These are phyloP conservation scores for Boletus patriciae DNA, from an alignment of 768 basidiomycete genomes.

Conservation along the genomic window DNA sequence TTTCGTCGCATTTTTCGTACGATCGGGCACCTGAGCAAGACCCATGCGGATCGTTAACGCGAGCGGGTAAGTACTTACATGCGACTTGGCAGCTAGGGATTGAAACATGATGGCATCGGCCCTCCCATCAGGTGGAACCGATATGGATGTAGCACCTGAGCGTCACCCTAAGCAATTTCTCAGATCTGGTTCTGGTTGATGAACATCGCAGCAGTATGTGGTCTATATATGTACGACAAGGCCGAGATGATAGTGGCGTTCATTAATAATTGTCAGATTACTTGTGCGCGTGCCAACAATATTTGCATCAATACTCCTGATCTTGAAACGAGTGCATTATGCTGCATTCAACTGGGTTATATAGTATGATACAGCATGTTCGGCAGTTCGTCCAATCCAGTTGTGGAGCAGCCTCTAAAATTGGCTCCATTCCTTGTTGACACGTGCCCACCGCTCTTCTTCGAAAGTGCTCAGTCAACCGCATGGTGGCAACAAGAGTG, in stretches of 20 bases:
- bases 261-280: too few relatives aligned
- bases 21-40: background rate
- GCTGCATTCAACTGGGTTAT: too few relatives aligned
- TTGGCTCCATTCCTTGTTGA: background rate
- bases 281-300: too few relatives aligned
- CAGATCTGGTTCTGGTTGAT: background rate
- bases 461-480: background rate
- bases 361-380: background rate
- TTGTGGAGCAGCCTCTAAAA: background rate
- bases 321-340: too few relatives aligned
- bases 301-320: too few relatives aligned
- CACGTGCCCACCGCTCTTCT: too few relatives aligned
- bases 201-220: background rate
- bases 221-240: background rate
- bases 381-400: background rate
- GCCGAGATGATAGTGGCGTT: too few relatives aligned
- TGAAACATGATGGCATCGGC: background rate
- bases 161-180: too few relatives aligned
- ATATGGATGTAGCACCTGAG: background rate
- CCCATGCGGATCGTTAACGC: background rate
- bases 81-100: background rate
- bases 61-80: background rate
- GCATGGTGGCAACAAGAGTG: conserved; percentile 2
- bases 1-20: background rate
- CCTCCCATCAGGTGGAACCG: background rate